A percentile compares a stretch with the other conserved stretches of the same genome.
Conservation (phyloP, 768 basidiomycete species). For the Leccinum subgranulosum region DNA sequence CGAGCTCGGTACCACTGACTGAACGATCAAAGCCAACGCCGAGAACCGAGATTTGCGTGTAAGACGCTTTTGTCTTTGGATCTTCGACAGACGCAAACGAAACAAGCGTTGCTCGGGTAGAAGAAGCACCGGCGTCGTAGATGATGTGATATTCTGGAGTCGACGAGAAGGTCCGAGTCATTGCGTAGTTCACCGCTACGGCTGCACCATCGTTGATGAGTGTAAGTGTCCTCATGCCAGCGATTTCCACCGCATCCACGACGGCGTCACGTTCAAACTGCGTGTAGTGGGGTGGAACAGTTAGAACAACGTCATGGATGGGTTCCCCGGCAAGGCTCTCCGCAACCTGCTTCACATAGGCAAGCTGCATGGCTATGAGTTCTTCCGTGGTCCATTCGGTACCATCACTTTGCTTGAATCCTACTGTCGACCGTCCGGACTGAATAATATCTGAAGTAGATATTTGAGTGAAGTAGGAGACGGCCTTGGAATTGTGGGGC, state of each 20-base stretch:
- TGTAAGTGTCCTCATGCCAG: slow-evolving; percentile 79
- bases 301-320: slow-evolving; percentile 81
- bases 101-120: slow-evolving; percentile 75
- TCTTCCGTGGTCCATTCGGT: slow-evolving; percentile 84
- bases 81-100: slow-evolving; percentile 54
- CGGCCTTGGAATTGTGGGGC: slow-evolving; percentile 55
- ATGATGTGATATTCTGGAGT: slow-evolving; percentile 82
- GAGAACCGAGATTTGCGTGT: slow-evolving; percentile 73
- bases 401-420: slow-evolving; percentile 57
- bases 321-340: slow-evolving; percentile 72
- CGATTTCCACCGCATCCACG: slow-evolving; percentile 87
- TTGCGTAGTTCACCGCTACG: slow-evolving; percentile 96
- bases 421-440: slow-evolving; percentile 58
- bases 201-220: slow-evolving; percentile 92
- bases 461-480: slow-evolving; percentile 57
- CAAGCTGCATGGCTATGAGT: slow-evolving; percentile 90
- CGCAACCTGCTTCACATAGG: slow-evolving; percentile 86
- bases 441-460: slow-evolving; percentile 50
- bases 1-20: slow-evolving; percentile 80
- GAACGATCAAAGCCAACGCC: slow-evolving; percentile 79
- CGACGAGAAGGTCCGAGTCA: slow-evolving; percentile 82
- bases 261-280: slow-evolving; percentile 91
- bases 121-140: slow-evolving; percentile 90
- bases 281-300: slow-evolving; percentile 87
- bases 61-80: slow-evolving; percentile 45